Evolutionary conservation across 257 asterid genomes (phyloP).

Genomic region (Rehmannia glutinosa): DNA sequence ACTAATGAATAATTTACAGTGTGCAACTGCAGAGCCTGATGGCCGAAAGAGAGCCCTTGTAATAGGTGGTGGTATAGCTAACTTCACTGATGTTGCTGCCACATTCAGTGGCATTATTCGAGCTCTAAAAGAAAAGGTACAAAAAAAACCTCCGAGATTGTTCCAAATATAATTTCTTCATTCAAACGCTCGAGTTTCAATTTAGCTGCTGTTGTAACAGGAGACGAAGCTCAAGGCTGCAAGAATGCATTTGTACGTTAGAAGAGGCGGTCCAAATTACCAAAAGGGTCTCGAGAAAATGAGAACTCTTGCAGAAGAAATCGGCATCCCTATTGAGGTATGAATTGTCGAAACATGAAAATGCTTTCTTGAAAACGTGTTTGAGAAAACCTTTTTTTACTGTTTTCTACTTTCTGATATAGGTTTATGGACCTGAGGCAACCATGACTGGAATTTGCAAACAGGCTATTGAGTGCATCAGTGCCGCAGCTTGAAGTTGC

Average conservation of each 20-base stretch:
- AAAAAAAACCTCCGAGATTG: no score
- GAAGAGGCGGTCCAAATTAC: conserved; percentile 98
- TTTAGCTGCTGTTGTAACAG: conserved; percentile 44
- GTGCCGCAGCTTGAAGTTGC: conserved; percentile 70
- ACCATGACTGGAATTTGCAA: conserved; percentile 98
- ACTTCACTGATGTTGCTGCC: conserved; percentile 94
- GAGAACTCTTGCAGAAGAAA: conserved; percentile 87
- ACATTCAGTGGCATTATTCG: conserved; percentile 90
- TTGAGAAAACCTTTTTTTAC: no score
- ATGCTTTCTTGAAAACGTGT: no score
- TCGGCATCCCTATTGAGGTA: conserved; percentile 94
- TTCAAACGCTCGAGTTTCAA: no score
- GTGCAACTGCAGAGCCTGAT: conserved; percentile 95
- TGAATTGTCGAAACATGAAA: no score
- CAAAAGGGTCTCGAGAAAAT: conserved; percentile 87
- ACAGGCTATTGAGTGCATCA: conserved; percentile 92
- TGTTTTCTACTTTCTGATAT: no score
- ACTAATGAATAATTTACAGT: no score
- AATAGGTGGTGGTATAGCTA: conserved; percentile 94
- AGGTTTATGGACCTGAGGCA: conserved; percentile 97
- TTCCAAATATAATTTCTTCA: no score
- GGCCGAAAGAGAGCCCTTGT: conserved; percentile 86
- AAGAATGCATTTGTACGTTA: conserved; percentile 68
- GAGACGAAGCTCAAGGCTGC: conserved; percentile 93
- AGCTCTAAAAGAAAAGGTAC: conserved; percentile 90